A percentile compares a stretch with the other conserved stretches of the same genome.
Evolutionary conservation across 2,329 filamentous ascomycete genomes (phyloP).

Genomic region (Cucurbitaria berberidis): DNA sequence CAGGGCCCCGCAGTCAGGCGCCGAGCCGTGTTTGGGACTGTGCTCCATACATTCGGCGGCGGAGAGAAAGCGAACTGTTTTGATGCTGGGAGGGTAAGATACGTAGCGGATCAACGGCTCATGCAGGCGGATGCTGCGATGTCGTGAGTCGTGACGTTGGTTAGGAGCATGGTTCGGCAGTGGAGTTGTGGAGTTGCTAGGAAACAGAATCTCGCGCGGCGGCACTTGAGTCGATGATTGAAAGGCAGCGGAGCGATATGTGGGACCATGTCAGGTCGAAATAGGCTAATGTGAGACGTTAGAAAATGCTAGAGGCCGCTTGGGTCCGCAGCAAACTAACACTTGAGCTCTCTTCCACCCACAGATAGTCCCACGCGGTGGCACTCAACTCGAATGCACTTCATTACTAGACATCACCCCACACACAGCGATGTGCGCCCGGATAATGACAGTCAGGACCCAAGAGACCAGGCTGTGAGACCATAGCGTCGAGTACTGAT

Average conservation of each 20-base stretch:
- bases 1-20: slow-evolving; percentile 27
- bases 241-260: slow-evolving; percentile 16
- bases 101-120: slow-evolving; percentile 5
- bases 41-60: slow-evolving; percentile 21
- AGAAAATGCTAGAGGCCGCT: slow-evolving; percentile 38
- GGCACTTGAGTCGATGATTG: slow-evolving; percentile 10
- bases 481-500: slow-evolving; percentile 11
- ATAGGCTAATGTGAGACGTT: slow-evolving; percentile 47
- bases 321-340: slow-evolving; percentile 32
- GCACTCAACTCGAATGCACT: not conserved
- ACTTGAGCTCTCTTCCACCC: slow-evolving; percentile 4
- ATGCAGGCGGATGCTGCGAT: slow-evolving; percentile 10
- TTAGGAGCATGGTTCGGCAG: slow-evolving; percentile 15
- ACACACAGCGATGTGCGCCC: slow-evolving; percentile 4
- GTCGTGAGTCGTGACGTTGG: slow-evolving; percentile 20
- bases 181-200: slow-evolving; percentile 16
- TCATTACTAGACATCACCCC: slow-evolving; percentile 16
- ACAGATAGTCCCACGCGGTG: slow-evolving; percentile 3
- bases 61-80: slow-evolving; percentile 12
- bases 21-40: slow-evolving; percentile 31
- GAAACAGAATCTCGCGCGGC: slow-evolving; percentile 9
- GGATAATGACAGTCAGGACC: slow-evolving; percentile 6
- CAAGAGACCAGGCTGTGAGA: slow-evolving; percentile 14
- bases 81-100: slow-evolving; percentile 9
- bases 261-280: slow-evolving; percentile 42